Base-by-base conservation (phyloP, 129 eudicot species). In the Artemisia tridentata region DNA sequence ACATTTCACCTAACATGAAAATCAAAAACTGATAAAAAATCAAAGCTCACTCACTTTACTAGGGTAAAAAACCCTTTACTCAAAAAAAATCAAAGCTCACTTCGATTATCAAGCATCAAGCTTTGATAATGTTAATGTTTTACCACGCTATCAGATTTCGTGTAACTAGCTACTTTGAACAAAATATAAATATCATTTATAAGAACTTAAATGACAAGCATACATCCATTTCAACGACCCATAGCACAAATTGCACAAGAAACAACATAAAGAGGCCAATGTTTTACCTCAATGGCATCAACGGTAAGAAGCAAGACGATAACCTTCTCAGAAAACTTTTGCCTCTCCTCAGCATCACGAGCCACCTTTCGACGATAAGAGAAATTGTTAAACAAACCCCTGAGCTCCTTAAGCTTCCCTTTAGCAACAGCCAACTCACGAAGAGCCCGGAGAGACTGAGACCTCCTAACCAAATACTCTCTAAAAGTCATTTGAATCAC, bases 261-360 rank as follows among this genome's bases (percentile, higher is more conserved):
- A 12, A 58, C 41, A 57, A 20, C 38, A 59, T 25, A 12, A 3
- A 25, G 23, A 23, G 65, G 7, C 45, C 19, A 25, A 1, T 23
- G 2, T 0, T 25, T 63, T 63, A 85, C 99, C 97, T 90, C 97
- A 55, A 93, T 89, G 80, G 96, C 92, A 70, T 90, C 97, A 73
- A 93, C 97, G 25, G 98, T 93, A 65, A 92, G 91, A 59, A 92
- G 96, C 31, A 92, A 78, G 55, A 92, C 98, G 63, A 89, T 92
- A 72, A 92, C 73, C 79, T n/a, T n/a, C n/a, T n/a, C n/a, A n/a
- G n/a, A n/a, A n/a, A n/a, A n/a, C n/a, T n/a, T n/a, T n/a, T n/a
- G 96, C 15, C 81, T 91, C 81, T 89, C 98, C 74, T 75, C 96
- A 13, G 95, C 95, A 79, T 93, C 90, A 66, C 84, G 86, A 47